Conservation (phyloP, 805 yeast genomes). For the Candida sphagnicola region DNA sequence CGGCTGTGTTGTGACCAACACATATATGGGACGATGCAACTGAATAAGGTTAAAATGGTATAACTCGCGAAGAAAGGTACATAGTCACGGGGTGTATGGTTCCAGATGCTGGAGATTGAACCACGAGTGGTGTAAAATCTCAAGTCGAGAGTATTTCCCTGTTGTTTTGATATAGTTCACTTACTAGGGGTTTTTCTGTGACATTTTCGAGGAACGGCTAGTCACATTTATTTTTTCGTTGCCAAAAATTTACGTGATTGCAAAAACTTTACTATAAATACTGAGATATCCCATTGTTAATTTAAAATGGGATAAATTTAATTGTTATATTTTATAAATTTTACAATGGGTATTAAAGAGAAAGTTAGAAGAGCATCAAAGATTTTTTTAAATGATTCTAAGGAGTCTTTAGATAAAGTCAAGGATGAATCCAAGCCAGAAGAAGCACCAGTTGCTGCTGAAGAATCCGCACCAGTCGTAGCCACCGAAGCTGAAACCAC, state of each 20-base stretch:
- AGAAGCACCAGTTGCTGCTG: slow-evolving; percentile 7
- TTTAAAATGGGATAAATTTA: too few relatives aligned
- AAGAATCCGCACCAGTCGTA: slow-evolving; percentile 4
- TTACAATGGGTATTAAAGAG: slow-evolving; percentile 33
- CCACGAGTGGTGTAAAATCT: too few relatives aligned
- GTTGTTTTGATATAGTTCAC: neutral
- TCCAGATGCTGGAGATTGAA: too few relatives aligned
- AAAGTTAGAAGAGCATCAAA: slow-evolving; percentile 37
- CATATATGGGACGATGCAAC: too few relatives aligned
- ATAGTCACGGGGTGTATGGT: too few relatives aligned
- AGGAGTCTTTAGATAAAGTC: slow-evolving; percentile 16
- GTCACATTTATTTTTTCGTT: neutral
- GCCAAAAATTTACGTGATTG: neutral
- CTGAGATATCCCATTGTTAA: neutral
- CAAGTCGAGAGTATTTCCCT: too few relatives aligned
- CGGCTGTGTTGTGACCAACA: too few relatives aligned
- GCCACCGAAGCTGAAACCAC: slow-evolving; percentile 6
- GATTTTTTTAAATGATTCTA: slow-evolving; percentile 26
- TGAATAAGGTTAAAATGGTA: too few relatives aligned
- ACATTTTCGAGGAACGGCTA: neutral
- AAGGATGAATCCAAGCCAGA: slow-evolving; percentile 6
- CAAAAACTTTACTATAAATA: slow-evolving; percentile 2
- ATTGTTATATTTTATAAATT: too few relatives aligned
- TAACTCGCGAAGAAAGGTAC: too few relatives aligned
- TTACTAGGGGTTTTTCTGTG: neutral